phyloP scores from a whole-genome alignment of 139 green algal species.

The Closterium sp. region DNA sequence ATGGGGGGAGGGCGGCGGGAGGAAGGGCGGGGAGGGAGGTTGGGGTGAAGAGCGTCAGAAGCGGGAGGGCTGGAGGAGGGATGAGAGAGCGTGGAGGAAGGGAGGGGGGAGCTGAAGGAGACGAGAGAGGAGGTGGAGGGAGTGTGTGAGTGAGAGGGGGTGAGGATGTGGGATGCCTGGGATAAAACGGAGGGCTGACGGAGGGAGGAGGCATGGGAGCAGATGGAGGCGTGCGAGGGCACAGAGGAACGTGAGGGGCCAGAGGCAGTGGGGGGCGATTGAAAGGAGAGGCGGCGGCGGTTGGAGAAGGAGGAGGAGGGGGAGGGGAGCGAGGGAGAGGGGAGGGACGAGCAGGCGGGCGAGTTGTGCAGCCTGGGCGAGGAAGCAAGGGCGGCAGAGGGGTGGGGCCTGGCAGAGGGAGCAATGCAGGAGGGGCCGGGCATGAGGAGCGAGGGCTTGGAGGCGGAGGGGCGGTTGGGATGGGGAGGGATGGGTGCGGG shows the following conservation, averaged over 20 bases:
- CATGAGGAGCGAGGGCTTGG: neutral
- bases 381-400: neutral
- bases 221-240: neutral
- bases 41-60: neutral
- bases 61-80: neutral
- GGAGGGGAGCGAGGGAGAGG: neutral
- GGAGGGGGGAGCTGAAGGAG: neutral
- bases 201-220: neutral
- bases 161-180: neutral
- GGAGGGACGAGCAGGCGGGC: neutral
- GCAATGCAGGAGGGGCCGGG: neutral
- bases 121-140: neutral
- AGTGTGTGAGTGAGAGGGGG: neutral
- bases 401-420: neutral
- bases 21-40: neutral
- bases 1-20: neutral
- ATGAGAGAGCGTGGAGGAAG: neutral
- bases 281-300: neutral
- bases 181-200: neutral
- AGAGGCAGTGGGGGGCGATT: neutral
- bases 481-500: neutral
- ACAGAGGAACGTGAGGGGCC: neutral
- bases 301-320: neutral
- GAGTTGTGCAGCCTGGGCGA: neutral
- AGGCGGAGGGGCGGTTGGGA: neutral